Evolutionary conservation across 2,329 filamentous ascomycete genomes (phyloP), one percentile per base, ranked within the genome.

Genomic region (Apiospora kogelbergensis): DNA sequence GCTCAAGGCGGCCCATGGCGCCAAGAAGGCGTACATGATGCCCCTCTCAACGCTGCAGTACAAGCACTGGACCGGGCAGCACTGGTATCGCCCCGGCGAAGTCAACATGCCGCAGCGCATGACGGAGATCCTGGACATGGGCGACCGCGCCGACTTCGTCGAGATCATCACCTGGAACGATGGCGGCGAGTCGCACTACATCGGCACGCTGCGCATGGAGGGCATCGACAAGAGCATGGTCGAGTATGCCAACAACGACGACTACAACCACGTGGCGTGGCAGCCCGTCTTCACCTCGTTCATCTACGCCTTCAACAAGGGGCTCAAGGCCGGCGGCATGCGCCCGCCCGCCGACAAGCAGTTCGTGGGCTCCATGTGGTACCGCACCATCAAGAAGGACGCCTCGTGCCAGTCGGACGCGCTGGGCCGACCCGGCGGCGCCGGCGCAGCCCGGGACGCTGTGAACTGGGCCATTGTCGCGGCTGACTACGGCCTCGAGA

Each of bases 21-120:
- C 71, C 9, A 74, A 74, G 9, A 80, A 80, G 71, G 63, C 72
- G 2, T 81, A 81, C 69, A 77, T 81, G 74, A 78, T 81, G 70
- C 77, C 77, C 67, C 72, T 79, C 9, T 78, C 76, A 37, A 46
- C 74, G 2, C 72, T 79, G 37, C 77, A 79, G 68, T 80, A 78
- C 69, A 78, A 78, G 71, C 74, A 77, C 69, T 76, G 74, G 72
- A 24, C 2, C 17, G 77, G 74, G 33, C 15, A 40, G 24, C 30
- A 66, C 30, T 76, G 74, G 68, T 81, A 80, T 71, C 77, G 78
- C 10, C 57, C 69, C 9, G 79, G 79, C 57, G 78, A 78, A 67
- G 74, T 76, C 44, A 80, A 77, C 68, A 68, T 81, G 20, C 77
- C 76, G 20, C 72, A 77, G 67, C 78, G 80, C 41, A 80, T 81